phyloP scores from a whole-genome alignment of 2,329 filamentous ascomycete species.

The Alternaria viburni region DNA sequence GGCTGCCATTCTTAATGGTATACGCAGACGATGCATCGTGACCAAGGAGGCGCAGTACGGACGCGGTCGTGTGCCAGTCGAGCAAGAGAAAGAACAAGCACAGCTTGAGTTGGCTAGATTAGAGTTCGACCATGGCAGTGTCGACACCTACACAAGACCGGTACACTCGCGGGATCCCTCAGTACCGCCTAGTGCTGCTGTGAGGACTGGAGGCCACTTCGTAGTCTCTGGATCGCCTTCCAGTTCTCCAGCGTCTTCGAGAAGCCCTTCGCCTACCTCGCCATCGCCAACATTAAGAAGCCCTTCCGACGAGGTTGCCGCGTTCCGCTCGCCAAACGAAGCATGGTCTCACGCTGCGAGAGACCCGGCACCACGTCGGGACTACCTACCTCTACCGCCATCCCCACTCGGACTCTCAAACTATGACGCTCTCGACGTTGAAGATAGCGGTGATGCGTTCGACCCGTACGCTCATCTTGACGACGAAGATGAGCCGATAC shows the following conservation, averaged over 20 bases:
- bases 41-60: slow-evolving; percentile 26
- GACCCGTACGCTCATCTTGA: slow-evolving; percentile 41
- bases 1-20: slow-evolving; percentile 69
- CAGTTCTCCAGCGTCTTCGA: slow-evolving; percentile 20
- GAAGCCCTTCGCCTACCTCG: slow-evolving; percentile 28
- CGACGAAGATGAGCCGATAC: slow-evolving; percentile 30
- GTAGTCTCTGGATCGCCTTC: slow-evolving; percentile 23
- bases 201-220: slow-evolving; percentile 20
- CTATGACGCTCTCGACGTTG: slow-evolving; percentile 52
- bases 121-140: slow-evolving; percentile 39
- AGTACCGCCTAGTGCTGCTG: slow-evolving; percentile 19
- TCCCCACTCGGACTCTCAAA: slow-evolving; percentile 52
- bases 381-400: slow-evolving; percentile 44
- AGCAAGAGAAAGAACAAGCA: slow-evolving; percentile 40
- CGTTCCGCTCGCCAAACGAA: slow-evolving; percentile 42
- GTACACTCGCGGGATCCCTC: slow-evolving; percentile 20
- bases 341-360: slow-evolving; percentile 32
- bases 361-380: slow-evolving; percentile 24
- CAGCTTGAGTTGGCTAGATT: slow-evolving; percentile 41
- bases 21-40: slow-evolving; percentile 53
- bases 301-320: slow-evolving; percentile 1
- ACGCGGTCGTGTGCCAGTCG: slow-evolving; percentile 26
- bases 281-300: slow-evolving; percentile 12
- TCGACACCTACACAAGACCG: slow-evolving; percentile 41
- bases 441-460: slow-evolving; percentile 34